Base-by-base conservation (phyloP, 306 rosid genomes). In the Parietaria judaica region DNA sequence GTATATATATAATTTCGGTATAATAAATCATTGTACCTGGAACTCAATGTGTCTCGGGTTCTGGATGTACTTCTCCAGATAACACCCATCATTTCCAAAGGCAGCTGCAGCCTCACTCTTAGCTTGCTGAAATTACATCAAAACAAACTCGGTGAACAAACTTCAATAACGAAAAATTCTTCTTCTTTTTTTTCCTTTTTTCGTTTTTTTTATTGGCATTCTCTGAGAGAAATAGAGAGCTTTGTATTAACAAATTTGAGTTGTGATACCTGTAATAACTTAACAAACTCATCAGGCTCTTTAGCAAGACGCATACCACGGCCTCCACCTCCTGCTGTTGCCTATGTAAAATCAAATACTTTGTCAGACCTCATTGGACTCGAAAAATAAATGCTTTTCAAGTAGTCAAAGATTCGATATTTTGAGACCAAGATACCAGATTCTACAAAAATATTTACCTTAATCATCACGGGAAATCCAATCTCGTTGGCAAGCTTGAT, bases 311-410 rank as follows among this genome's bases (percentile, higher is more conserved):
- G 89, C 99, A 88, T 92, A 64, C 96, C 96, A 65, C 99, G 96
- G 58, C 99, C 99, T 72, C 99, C 96, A 51, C 99, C 99, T 63
- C 99, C 99, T 12, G 96, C 99, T 57, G 96, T 92, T 76, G 99
- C 99, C 96, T 92, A 68, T 50, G 68, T 73, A 79, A 62, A 38
- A 70, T 56, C 6, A 16, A 69, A 69, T 36, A 75, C 16, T 23
- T 34, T 69, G 66, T 77, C 77, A 84, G 76, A 61, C 65, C 48
- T 67, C 75, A 71, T 31, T 34, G 72, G 71, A 57, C 49, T 4
- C 45, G 41, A 36, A 47, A 51, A 6, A 35, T 60, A 11, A n/a
- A 52, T 36, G n/a, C 58, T 53, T 16, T 23, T 37, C 14, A 8
- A 16, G 48, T 37, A n/a, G 36, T 3, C 8, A 58, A 64, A 51